Evolutionary conservation across 768 basidiomycete species (phyloP).

Genomic region (Amanita exitialis): DNA sequence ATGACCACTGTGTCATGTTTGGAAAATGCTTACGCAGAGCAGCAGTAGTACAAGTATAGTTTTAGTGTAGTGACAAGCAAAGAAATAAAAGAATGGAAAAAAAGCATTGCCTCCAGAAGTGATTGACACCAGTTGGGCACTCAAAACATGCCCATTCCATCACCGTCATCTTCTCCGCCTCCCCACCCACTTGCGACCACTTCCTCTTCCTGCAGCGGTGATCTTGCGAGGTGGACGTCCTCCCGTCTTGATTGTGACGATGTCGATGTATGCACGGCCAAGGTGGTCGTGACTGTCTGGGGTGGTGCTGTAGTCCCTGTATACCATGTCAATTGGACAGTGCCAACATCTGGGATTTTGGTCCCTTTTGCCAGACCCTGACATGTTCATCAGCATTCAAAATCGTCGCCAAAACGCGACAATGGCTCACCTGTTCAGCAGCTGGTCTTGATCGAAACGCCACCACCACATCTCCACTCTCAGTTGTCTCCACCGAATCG

Average conservation of each 20-base stretch:
- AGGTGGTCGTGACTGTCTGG: slow-evolving; percentile 12
- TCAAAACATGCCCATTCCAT: slow-evolving; percentile 66
- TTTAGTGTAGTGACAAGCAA: background rate
- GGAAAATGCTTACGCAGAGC: background rate
- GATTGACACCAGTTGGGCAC: background rate
- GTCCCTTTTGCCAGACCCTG: slow-evolving; percentile 68
- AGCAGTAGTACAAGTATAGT: slow-evolving; percentile 3
- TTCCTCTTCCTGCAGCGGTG: slow-evolving; percentile 43
- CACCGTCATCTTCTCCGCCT: slow-evolving; percentile 55
- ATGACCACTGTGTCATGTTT: background rate
- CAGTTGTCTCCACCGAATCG: slow-evolving; percentile 48
- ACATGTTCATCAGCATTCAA: background rate
- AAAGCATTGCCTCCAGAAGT: background rate
- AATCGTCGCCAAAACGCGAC: slow-evolving; percentile 1
- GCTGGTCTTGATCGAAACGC: slow-evolving; percentile 61
- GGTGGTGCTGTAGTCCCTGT: slow-evolving; percentile 20
- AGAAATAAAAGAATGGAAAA: background rate
- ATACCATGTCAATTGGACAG: slow-evolving; percentile 62
- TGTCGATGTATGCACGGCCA: slow-evolving; percentile 9
- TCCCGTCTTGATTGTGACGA: slow-evolving; percentile 5
- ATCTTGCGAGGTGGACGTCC: slow-evolving; percentile 14
- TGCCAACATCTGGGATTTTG: slow-evolving; percentile 55
- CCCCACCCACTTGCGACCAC: slow-evolving; percentile 64
- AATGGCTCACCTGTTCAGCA: slow-evolving; percentile 58
- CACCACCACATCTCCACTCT: slow-evolving; percentile 52